Conservation (phyloP, 2,329 filamentous ascomycete species). For the Colletotrichum brevisporum region DNA sequence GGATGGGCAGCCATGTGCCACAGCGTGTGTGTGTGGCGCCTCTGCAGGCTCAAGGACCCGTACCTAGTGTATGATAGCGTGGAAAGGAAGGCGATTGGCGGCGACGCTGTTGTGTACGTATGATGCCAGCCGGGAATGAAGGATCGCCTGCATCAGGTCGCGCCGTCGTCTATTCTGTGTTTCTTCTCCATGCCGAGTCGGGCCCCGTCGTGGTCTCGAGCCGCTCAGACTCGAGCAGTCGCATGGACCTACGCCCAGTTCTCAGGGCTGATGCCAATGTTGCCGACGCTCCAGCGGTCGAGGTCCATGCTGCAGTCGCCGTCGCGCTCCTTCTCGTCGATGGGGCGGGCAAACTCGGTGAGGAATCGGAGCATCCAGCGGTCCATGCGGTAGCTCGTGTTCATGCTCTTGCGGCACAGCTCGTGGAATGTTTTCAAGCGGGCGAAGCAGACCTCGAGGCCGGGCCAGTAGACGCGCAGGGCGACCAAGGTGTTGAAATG, state of each 20-base stretch:
- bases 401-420: conserved; percentile 54
- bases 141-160: too few relatives aligned
- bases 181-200: neutral
- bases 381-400: conserved; percentile 56
- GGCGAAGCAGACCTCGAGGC: conserved; percentile 54
- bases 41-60: too few relatives aligned
- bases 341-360: conserved; percentile 49
- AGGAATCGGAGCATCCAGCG: conserved; percentile 58
- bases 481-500: conserved; percentile 61
- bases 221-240: neutral
- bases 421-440: conserved; percentile 58
- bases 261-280: conserved; percentile 42
- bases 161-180: neutral
- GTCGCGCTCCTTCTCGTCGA: conserved; percentile 48
- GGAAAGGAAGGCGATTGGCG: too few relatives aligned
- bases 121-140: too few relatives aligned
- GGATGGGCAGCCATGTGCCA: too few relatives aligned
- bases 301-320: conserved; percentile 37
- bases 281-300: conserved; percentile 41
- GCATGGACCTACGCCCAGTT: conserved; percentile 37
- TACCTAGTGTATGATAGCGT: too few relatives aligned
- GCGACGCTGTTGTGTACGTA: too few relatives aligned
- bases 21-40: too few relatives aligned
- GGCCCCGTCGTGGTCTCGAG: neutral
- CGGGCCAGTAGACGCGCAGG: conserved; percentile 58